Conservation (phyloP, 2,329 filamentous ascomycete species). For the Xylogone sp. region DNA sequence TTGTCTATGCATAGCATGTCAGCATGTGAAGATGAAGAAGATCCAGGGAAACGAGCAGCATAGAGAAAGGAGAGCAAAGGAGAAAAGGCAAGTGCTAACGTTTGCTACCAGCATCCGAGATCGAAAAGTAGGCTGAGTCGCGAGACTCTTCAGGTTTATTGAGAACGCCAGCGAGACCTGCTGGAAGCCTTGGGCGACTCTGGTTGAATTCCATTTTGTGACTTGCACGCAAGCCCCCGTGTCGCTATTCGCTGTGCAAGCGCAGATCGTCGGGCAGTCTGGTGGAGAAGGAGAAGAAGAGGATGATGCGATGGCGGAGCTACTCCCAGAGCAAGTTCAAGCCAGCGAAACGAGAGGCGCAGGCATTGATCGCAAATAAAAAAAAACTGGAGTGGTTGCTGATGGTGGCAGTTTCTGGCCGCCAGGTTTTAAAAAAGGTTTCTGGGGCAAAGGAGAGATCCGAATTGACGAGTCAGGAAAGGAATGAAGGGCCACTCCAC, state of each 20-base stretch:
- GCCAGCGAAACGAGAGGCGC: not conserved
- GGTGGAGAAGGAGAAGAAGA: not conserved
- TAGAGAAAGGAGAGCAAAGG: slow-evolving; percentile 1
- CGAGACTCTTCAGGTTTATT: slow-evolving; percentile 47
- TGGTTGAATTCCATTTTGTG: not conserved
- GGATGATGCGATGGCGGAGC: not conserved
- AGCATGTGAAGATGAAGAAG: not conserved
- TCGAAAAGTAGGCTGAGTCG: slow-evolving; percentile 49
- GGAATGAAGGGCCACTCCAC: too few relatives aligned
- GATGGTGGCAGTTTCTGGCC: too few relatives aligned
- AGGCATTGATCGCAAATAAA: not conserved
- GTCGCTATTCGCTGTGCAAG: too few relatives aligned
- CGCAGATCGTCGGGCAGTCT: not conserved
- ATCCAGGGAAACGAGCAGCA: slow-evolving; percentile 4
- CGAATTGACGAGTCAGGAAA: too few relatives aligned
- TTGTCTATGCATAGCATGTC: slow-evolving; percentile 4
- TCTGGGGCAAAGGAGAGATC: too few relatives aligned
- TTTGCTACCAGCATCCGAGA: slow-evolving; percentile 41
- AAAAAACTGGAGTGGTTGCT: not conserved
- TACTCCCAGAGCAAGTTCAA: not conserved
- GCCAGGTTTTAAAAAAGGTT: too few relatives aligned
- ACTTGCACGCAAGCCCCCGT: too few relatives aligned
- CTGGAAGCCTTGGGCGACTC: slow-evolving; percentile 25
- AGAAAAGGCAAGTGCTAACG: slow-evolving; percentile 32
- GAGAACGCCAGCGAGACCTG: slow-evolving; percentile 46